Percentiles rank a stretch among this genome's conserved stretches.
phyloP scores from a whole-genome alignment of 768 basidiomycete species.

The Mrakia frigida region DNA sequence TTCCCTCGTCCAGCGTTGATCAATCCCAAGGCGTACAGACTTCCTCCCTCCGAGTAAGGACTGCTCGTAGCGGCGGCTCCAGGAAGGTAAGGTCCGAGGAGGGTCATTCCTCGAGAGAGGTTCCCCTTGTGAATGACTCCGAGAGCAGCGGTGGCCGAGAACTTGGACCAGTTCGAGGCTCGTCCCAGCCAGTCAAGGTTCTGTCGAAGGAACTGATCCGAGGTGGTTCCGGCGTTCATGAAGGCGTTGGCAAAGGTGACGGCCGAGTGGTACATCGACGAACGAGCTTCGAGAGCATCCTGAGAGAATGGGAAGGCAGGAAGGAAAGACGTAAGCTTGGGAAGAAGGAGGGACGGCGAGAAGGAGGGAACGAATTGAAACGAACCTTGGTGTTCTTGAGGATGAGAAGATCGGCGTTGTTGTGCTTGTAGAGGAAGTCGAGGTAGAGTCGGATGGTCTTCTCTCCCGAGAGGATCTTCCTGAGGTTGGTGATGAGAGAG shows the following conservation, averaged over 20 bases:
- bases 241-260: conserved; percentile 95
- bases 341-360: background rate
- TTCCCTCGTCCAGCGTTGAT: conserved; percentile 73
- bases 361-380: background rate
- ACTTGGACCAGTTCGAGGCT: conserved; percentile 97
- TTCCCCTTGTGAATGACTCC: conserved; percentile 98
- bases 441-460: conserved; percentile 88
- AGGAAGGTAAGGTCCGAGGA: conserved; percentile 91
- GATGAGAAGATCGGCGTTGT: conserved; percentile 84
- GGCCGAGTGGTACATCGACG: conserved; percentile 95
- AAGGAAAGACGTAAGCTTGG: background rate
- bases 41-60: conserved; percentile 89
- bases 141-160: conserved; percentile 91
- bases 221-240: conserved; percentile 96
- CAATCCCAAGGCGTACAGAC: conserved; percentile 88
- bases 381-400: conserved; percentile 84
- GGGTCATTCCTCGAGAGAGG: conserved; percentile 83
- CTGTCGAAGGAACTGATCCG: conserved; percentile 84
- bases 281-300: conserved; percentile 87
- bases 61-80: conserved; percentile 59
- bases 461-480: conserved; percentile 79
- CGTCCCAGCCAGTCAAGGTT: conserved; percentile 95
- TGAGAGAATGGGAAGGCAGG: conserved; percentile 41
- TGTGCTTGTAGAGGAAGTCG: conserved; percentile 91
- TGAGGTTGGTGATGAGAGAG: conserved; percentile 51